Conservation (phyloP, 2,329 filamentous ascomycete genomes). For the Xylaria sp. region DNA sequence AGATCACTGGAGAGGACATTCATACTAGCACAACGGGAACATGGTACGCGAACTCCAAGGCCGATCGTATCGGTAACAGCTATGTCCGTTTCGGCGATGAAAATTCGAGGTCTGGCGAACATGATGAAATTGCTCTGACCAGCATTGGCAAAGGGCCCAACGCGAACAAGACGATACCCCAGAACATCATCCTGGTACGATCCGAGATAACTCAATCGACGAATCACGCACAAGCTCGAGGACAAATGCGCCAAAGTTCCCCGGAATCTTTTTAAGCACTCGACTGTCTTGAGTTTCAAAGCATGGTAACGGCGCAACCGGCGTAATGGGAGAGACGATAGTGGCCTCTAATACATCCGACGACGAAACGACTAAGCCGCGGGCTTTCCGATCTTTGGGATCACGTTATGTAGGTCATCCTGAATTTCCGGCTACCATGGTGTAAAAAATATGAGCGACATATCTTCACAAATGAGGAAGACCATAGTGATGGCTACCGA, state of each 20-base stretch:
- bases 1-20: constrained; percentile 22
- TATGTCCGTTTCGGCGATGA: constrained; percentile 33
- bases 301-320: neutral
- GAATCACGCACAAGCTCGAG: constrained; percentile 10
- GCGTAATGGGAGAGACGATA: neutral
- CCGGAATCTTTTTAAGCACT: constrained; percentile 13
- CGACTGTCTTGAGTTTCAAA: neutral
- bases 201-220: constrained; percentile 32
- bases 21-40: constrained; percentile 13
- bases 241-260: constrained; percentile 1
- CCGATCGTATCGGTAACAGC: constrained; percentile 28
- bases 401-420: neutral
- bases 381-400: neutral
- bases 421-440: neutral
- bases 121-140: constrained; percentile 33
- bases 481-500: constrained; percentile 8
- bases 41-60: constrained; percentile 29
- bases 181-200: constrained; percentile 31
- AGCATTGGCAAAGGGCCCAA: constrained; percentile 28
- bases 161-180: constrained; percentile 24
- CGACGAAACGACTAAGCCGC: neutral
- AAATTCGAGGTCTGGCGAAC: constrained; percentile 23
- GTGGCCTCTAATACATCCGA: neutral
- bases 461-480: neutral
- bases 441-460: neutral